Base-by-base conservation (phyloP, 257 asterid genomes). In the Nicotiana otophora region DNA sequence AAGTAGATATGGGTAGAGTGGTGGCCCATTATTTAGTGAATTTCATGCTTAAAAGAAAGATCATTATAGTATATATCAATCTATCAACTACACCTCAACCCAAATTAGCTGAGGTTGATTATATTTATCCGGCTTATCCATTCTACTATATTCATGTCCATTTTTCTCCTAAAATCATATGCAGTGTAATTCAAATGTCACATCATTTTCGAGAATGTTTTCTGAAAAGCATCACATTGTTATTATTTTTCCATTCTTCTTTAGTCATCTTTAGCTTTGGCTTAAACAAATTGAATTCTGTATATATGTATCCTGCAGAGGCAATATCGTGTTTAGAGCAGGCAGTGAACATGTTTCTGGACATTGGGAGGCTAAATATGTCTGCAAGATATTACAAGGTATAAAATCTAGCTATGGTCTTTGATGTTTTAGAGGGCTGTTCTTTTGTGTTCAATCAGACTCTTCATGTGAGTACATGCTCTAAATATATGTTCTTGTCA, bases 351-450 rank as follows among this genome's bases (percentile, higher is more conserved):
- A 4, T 93, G 74, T 96, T 94, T 87, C 87, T 93, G 93, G 99
- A 94, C 15, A 96, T 92, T 84, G 99, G 99, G 83, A 89, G 98
- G 92, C 97, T 94, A 80, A 91, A 86, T 86, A 94, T 96, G 99
- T 84, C 95, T 30, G 99, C 98, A 70, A 93, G 98, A 92, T 94
- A 94, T 86, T 94, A 90, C 91, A 94, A 96, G 99, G 99, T 96
- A 89, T 51, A 57, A 15, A 81, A 66, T 28, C 7, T 26, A 33
- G 51, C 28, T 51, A 28, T 75, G 26, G 16, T 48, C 46, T 75
- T 75, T 75, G 46, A 75, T 75, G 8, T 34, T 67, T 67, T 68
- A 68, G 54, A 68, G 53, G 17, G 28, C 54, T 34, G 46, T 75
- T 74, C 14, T 75, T 46, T 42, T 28, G 63, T 75, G 62, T 28